Evolutionary conservation across 768 basidiomycete species (phyloP), one percentile per base, ranked within the genome.

Genomic region (Cystobasidium tubakii): DNA sequence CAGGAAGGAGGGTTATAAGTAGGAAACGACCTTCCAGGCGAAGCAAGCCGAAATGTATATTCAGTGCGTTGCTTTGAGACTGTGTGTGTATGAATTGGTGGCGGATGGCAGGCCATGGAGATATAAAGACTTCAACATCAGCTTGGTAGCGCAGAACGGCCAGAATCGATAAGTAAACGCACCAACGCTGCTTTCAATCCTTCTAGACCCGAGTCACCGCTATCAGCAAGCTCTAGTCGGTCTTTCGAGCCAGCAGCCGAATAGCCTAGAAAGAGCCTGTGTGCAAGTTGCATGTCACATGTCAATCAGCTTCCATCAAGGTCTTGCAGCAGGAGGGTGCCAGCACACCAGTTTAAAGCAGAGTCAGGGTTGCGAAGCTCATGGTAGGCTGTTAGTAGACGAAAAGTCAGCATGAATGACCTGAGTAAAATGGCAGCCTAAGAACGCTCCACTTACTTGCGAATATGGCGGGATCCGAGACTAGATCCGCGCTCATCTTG

Each of bases 31-130:
- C 69, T 60, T 71, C 69, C 10, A 57, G 15, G 53, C 53, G 69
- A n/a, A 71, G 69, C 15, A 71, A 15, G 36, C 54, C 69, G 44
- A 71, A 71, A 44, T 57, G 44, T 33, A 71, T 71, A 62, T 53
- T 55, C 33, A 46, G 34, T 34, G 63, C 33, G 23, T 46, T 65
- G 63, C 63, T 65, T 12, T 25, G 43, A 13, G 63, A 39, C 63
- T 65, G 63, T 65, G 63, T 23, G 63, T n/a, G 33, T 63, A 7
- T 7, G 15, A 46, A 42, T 12, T 39, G 63, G 39, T 65, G 36
- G 43, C 63, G 63, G 25, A n/a, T 36, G 63, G 63, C 63, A 46
- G 63, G 63, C 13, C 2, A 29, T 17, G 21, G 57, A 60, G 27
- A 13, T 15, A 25, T 12, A 15, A 25, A 50, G n/a, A 34, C 6